Conservation (phyloP, 2,329 filamentous ascomycete genomes). For the Aureobasidium sp. region DNA sequence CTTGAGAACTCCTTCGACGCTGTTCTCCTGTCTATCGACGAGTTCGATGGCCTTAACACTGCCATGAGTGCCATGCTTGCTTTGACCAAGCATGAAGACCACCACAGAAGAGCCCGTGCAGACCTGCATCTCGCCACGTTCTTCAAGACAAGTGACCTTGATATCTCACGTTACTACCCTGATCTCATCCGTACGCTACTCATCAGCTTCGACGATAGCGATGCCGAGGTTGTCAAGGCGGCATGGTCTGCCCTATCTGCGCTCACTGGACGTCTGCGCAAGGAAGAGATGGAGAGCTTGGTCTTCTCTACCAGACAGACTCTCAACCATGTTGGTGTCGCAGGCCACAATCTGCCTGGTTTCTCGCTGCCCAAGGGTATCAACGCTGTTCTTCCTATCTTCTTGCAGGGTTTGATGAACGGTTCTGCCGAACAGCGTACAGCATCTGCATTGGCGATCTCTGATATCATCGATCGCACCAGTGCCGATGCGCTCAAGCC, state of each 20-base stretch:
- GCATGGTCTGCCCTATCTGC: conserved; percentile 81
- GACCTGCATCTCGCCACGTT: conserved; percentile 77
- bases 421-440: conserved; percentile 87
- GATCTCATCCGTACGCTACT: conserved; percentile 87
- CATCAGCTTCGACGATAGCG: conserved; percentile 84
- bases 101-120: conserved; percentile 70
- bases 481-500: conserved; percentile 81
- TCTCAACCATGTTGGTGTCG: conserved; percentile 79
- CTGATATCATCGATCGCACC: conserved; percentile 90
- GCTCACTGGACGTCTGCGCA: conserved; percentile 81
- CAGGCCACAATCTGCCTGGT: conserved; percentile 76
- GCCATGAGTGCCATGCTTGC: conserved; percentile 89
- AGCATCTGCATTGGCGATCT: conserved; percentile 85
- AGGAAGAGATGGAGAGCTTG: conserved; percentile 96
- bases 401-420: conserved; percentile 96
- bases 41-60: conserved; percentile 90
- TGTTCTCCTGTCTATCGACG: conserved; percentile 86
- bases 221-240: conserved; percentile 76
- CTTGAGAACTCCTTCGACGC: conserved; percentile 78
- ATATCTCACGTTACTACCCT: conserved; percentile 93
- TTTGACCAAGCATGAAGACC: conserved; percentile 87
- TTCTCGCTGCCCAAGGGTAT: conserved; percentile 94
- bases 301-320: conserved; percentile 80
- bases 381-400: conserved; percentile 91
- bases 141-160: conserved; percentile 71